These are phyloP conservation scores for Staphylotrichum longicolle DNA, from an alignment of 495 filamentous ascomycete genomes.

Conservation along the genomic window DNA sequence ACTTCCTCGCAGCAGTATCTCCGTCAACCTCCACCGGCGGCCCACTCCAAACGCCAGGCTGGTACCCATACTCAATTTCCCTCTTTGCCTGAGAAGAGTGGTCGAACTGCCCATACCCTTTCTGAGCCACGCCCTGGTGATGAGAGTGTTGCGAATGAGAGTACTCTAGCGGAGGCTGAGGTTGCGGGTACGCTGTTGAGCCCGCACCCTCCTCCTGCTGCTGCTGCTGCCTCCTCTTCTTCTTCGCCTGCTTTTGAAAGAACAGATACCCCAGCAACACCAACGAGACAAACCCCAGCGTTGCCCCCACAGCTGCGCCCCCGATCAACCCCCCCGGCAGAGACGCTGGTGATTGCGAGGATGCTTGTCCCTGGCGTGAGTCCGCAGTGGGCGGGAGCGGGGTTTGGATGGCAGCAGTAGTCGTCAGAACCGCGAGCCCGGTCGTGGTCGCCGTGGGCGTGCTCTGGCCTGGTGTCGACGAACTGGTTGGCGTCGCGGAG, in stretches of 20 bases:
- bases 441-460: too few species aligned
- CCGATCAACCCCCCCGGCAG: slow-evolving; percentile 1
- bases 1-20: background rate
- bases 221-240: background rate
- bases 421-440: background rate
- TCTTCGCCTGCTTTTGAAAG: background rate
- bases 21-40: background rate
- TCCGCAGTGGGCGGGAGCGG: background rate
- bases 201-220: background rate
- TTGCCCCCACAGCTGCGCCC: slow-evolving; percentile 5
- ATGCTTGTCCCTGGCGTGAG: background rate
- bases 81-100: background rate
- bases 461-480: background rate
- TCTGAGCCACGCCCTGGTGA: background rate
- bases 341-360: background rate
- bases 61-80: background rate
- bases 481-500: background rate
- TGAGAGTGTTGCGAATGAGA: too few species aligned
- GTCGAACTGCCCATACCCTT: background rate
- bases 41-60: background rate
- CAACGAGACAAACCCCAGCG: slow-evolving; percentile 6
- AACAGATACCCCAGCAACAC: slow-evolving; percentile 9
- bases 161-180: background rate
- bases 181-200: background rate
- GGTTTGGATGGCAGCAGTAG: background rate